phyloP scores from a whole-genome alignment of 2,329 filamentous ascomycete species.

The Botrytis byssoidea region DNA sequence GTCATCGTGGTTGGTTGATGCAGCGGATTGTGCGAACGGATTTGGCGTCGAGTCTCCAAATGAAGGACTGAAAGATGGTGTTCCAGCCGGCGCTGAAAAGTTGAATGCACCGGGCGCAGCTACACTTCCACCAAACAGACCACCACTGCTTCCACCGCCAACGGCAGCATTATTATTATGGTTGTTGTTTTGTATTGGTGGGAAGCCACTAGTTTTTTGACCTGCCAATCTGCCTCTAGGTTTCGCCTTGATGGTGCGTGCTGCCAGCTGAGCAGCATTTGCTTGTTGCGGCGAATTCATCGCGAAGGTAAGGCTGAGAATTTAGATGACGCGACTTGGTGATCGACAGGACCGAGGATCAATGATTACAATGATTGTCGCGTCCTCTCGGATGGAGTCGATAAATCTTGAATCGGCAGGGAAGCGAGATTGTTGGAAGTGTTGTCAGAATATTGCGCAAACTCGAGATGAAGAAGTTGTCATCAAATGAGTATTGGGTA shows the following conservation, averaged over 20 bases:
- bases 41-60: slow-evolving; percentile 21
- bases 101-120: slow-evolving; percentile 33
- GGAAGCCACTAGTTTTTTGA: slow-evolving; percentile 6
- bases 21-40: slow-evolving; percentile 14
- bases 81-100: slow-evolving; percentile 31
- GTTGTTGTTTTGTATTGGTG: slow-evolving; percentile 17
- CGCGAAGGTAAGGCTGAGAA: slow-evolving; percentile 9
- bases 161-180: neutral
- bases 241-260: slow-evolving; percentile 35
- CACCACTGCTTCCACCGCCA: slow-evolving; percentile 24
- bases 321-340: slow-evolving; percentile 6
- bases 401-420: neutral
- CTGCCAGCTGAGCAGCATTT: slow-evolving; percentile 39
- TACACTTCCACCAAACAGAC: slow-evolving; percentile 36
- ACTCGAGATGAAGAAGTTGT: slow-evolving; percentile 3
- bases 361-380: slow-evolving; percentile 6
- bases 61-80: slow-evolving; percentile 22
- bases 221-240: slow-evolving; percentile 22
- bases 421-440: neutral
- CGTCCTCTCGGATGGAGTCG: slow-evolving; percentile 8
- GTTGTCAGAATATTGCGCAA: neutral
- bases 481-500: neutral
- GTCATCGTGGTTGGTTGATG: slow-evolving; percentile 21
- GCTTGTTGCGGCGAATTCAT: slow-evolving; percentile 35
- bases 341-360: slow-evolving; percentile 7